Evolutionary conservation across 2,329 filamentous ascomycete genomes (phyloP).

Genomic region (Exophiala oligosperma): DNA sequence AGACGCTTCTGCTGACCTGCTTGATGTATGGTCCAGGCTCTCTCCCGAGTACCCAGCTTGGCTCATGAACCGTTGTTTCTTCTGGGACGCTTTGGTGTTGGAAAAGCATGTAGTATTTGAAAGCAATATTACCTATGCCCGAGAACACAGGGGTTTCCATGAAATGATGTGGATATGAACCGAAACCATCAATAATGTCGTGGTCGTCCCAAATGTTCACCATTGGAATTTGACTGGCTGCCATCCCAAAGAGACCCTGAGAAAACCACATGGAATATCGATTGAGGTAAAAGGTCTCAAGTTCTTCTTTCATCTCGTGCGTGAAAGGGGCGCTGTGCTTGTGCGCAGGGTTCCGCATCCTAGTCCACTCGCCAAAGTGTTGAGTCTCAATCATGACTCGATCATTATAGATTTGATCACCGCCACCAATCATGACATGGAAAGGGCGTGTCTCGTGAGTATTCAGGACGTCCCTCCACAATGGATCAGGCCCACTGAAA

Average conservation of each 20-base stretch:
- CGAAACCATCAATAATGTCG: conserved; percentile 87
- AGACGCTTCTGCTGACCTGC: conserved; percentile 80
- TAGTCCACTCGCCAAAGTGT: conserved; percentile 80
- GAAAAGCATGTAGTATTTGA: conserved; percentile 99
- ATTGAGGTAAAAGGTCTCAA: conserved; percentile 85
- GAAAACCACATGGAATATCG: conserved; percentile 95
- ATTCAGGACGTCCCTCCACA: conserved; percentile 96
- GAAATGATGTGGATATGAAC: conserved; percentile 87
- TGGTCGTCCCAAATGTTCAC: conserved; percentile 98
- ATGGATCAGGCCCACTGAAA: conserved; percentile 87
- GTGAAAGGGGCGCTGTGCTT: conserved; percentile 81
- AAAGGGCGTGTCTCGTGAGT: conserved; percentile 88
- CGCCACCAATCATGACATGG: conserved; percentile 97
- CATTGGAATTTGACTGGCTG: conserved; percentile 94
- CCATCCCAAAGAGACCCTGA: conserved; percentile 89
- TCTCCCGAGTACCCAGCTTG: conserved; percentile 84
- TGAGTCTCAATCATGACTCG: conserved; percentile 71
- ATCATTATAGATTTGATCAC: conserved; percentile 97
- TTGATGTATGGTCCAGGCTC: conserved; percentile 86
- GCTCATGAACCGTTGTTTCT: conserved; percentile 80
- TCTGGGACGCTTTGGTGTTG: conserved; percentile 86
- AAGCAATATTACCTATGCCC: conserved; percentile 85
- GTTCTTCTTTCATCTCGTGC: conserved; percentile 77
- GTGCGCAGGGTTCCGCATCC: conserved; percentile 73
- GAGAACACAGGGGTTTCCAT: conserved; percentile 90